phyloP scores from a whole-genome alignment of 208 protist species.

The Leptomonas pyrrhocoris region DNA sequence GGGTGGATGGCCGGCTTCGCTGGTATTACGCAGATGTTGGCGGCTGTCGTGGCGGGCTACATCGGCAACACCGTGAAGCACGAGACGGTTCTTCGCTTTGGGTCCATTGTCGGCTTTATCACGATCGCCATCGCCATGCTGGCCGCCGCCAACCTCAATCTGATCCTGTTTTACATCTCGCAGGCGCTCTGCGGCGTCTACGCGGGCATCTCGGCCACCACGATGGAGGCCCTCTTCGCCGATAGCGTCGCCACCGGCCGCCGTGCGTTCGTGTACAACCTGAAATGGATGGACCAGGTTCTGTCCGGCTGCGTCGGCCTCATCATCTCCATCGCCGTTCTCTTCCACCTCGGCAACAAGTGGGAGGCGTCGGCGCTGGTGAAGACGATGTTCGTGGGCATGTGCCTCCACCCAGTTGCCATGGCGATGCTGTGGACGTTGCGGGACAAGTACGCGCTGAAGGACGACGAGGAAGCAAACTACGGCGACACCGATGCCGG shows the following conservation, averaged over 20 bases:
- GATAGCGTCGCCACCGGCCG: constrained; percentile 47
- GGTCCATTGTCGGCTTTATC: constrained; percentile 27
- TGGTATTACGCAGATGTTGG: constrained; percentile 47
- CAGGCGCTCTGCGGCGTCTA: constrained; percentile 51
- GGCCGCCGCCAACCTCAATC: background rate
- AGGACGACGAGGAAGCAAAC: no score
- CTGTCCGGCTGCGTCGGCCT: constrained; percentile 52
- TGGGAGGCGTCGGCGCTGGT: constrained; percentile 39
- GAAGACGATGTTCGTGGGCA: constrained; percentile 39
- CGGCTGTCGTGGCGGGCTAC: constrained; percentile 40
- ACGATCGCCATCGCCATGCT: constrained; percentile 22
- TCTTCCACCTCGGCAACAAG: constrained; percentile 48
- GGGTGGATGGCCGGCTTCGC: constrained; percentile 43
- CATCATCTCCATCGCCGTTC: constrained; percentile 39
- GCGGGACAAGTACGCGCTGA: constrained; percentile 27
- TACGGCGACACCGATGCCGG: constrained; percentile 3
- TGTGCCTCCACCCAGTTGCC: constrained; percentile 24
- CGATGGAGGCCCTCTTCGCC: constrained; percentile 54
- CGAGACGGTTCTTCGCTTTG: constrained; percentile 31
- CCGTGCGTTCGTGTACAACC: constrained; percentile 57
- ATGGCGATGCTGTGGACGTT: constrained; percentile 29
- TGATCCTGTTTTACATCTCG: constrained; percentile 26
- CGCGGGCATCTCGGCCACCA: constrained; percentile 38
- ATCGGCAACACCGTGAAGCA: constrained; percentile 21
- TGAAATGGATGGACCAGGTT: constrained; percentile 73